Evolutionary conservation across 106 monocot species (phyloP).

Genomic region (Acorus calamus): DNA sequence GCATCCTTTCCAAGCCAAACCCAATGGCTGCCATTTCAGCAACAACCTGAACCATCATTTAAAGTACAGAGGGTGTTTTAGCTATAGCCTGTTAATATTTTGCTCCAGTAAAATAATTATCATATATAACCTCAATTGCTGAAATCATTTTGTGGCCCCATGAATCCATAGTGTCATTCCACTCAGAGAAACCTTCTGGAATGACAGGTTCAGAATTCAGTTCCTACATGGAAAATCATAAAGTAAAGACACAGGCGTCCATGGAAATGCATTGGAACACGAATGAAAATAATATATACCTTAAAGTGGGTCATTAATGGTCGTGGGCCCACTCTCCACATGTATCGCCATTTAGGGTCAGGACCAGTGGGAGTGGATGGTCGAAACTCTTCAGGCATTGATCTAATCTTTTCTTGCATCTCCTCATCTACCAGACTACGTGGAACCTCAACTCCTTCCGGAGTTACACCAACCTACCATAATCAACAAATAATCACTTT

Average conservation of each 20-base stretch:
- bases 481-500: neutral
- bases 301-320: slow-evolving; percentile 67
- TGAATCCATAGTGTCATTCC: slow-evolving; percentile 86
- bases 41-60: slow-evolving; percentile 41
- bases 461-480: slow-evolving; percentile 82
- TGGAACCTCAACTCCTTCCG: slow-evolving; percentile 86
- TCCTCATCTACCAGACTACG: slow-evolving; percentile 63
- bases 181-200: slow-evolving; percentile 86
- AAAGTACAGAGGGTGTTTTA: no score
- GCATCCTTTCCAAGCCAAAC: slow-evolving; percentile 82
- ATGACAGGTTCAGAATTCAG: slow-evolving; percentile 89
- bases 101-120: no score
- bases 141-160: slow-evolving; percentile 94
- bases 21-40: slow-evolving; percentile 97
- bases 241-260: neutral
- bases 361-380: slow-evolving; percentile 56
- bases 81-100: no score
- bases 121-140: slow-evolving; percentile 55
- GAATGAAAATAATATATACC: slow-evolving; percentile 18
- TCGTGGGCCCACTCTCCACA: slow-evolving; percentile 93
- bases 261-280: neutral
- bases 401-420: slow-evolving; percentile 53
- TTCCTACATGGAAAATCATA: slow-evolving; percentile 35
- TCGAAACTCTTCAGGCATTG: slow-evolving; percentile 53
- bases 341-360: slow-evolving; percentile 97